Conservation (phyloP, 2,329 filamentous ascomycete species). For the Coniella vitis region DNA sequence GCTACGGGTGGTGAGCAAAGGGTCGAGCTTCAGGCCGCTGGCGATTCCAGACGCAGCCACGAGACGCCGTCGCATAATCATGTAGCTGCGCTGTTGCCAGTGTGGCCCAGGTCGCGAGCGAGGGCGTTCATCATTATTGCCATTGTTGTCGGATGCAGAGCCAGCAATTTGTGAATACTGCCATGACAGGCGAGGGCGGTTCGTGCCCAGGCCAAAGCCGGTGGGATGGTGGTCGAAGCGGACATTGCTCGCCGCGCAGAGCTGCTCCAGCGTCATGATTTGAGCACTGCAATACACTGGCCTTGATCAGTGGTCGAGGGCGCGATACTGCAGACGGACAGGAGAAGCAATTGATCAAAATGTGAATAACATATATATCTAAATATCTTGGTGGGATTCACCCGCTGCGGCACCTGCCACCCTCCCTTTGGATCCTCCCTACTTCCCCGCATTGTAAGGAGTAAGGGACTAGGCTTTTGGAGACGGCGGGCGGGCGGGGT, state of each 20-base stretch:
- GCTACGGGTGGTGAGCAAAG: not conserved
- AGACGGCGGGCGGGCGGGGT: no score
- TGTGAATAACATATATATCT: no score
- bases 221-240: conserved; percentile 15
- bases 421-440: no score
- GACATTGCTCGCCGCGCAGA: conserved; percentile 1
- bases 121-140: not conserved
- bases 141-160: no score
- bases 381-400: no score
- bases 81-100: conserved; percentile 13
- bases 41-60: not conserved
- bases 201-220: conserved; percentile 12
- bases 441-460: no score
- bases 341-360: no score
- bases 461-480: no score
- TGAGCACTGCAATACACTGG: not conserved
- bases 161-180: conserved; percentile 1
- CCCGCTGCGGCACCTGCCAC: no score
- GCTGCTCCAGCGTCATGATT: conserved; percentile 1
- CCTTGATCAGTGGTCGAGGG: no score
- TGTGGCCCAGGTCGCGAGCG: not conserved
- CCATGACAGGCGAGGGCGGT: conserved; percentile 12
- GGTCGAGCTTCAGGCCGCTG: not conserved
- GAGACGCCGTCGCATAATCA: conserved; percentile 4
- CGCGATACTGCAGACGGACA: no score